These are phyloP conservation scores for Sonneratia caseolaris DNA, from an alignment of 345 rosid species.

Conservation along the genomic window DNA sequence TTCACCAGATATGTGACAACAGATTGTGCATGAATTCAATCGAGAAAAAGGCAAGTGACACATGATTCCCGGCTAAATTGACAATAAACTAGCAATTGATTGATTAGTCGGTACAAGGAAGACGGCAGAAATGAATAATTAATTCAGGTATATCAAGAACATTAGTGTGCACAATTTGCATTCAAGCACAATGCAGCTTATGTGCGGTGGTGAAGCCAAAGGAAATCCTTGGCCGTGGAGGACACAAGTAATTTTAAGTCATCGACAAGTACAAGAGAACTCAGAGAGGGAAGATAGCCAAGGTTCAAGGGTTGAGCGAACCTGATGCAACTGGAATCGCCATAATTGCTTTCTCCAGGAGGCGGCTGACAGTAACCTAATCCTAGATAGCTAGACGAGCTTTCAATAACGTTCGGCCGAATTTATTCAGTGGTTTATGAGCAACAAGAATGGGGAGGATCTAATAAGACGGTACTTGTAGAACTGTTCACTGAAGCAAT, in stretches of 20 bases:
- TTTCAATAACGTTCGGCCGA: neutral
- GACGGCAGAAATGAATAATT: too few relatives aligned
- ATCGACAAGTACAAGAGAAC: neutral
- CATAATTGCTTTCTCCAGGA: constrained; percentile 72
- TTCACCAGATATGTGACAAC: too few relatives aligned
- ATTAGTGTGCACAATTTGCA: too few relatives aligned
- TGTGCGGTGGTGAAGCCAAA: too few relatives aligned
- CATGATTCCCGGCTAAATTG: too few relatives aligned
- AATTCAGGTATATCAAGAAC: too few relatives aligned
- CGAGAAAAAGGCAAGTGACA: too few relatives aligned
- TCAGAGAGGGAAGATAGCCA: neutral
- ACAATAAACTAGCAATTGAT: too few relatives aligned
- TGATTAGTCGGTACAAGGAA: too few relatives aligned
- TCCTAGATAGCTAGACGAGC: constrained; percentile 21
- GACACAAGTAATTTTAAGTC: neutral
- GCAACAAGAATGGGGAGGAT: neutral
- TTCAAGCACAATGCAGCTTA: too few relatives aligned
- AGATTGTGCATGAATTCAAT: too few relatives aligned
- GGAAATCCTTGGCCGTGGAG: too few relatives aligned
- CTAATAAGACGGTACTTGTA: neutral
- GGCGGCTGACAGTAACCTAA: constrained; percentile 60
- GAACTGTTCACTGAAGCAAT: constrained; percentile 45
- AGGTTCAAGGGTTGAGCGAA: constrained; percentile 8
- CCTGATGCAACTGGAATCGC: constrained; percentile 92
- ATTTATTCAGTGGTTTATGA: neutral